Percentiles rank a stretch among this genome's conserved stretches.
phyloP scores from a whole-genome alignment of 176 grass and related monocot genomes.

The Hyparrhenia diplandra region DNA sequence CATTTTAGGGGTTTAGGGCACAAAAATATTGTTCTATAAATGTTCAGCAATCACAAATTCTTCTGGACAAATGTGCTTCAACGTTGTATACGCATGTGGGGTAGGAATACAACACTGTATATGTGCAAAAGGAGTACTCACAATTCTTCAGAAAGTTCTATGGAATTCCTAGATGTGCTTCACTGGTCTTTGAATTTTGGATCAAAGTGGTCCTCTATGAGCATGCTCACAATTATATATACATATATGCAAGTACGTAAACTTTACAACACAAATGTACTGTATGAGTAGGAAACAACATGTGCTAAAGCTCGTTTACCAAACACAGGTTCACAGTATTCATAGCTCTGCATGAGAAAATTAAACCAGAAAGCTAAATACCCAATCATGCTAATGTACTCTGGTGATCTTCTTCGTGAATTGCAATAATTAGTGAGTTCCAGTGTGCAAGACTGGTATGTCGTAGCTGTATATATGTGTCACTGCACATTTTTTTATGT shows the following conservation, averaged over 20 bases:
- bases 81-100: too few relatives aligned
- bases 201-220: background rate
- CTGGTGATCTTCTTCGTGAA: background rate
- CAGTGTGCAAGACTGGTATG: background rate
- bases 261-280: conserved; percentile 12
- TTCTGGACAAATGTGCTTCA: too few relatives aligned
- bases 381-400: background rate
- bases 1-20: too few relatives aligned
- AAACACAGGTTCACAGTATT: background rate
- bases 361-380: background rate
- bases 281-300: background rate
- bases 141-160: background rate
- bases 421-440: background rate
- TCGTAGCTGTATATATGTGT: background rate
- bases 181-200: background rate
- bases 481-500: background rate
- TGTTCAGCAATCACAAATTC: background rate
- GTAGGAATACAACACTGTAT: too few relatives aligned
- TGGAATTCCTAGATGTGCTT: background rate
- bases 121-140: too few relatives aligned
- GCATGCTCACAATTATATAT: background rate
- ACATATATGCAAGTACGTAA: background rate
- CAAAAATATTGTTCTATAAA: background rate
- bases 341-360: background rate
- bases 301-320: background rate